Evolutionary conservation across 192 early-diverging fungal genomes (phyloP).

Genomic region (Spinellus fusiger): DNA sequence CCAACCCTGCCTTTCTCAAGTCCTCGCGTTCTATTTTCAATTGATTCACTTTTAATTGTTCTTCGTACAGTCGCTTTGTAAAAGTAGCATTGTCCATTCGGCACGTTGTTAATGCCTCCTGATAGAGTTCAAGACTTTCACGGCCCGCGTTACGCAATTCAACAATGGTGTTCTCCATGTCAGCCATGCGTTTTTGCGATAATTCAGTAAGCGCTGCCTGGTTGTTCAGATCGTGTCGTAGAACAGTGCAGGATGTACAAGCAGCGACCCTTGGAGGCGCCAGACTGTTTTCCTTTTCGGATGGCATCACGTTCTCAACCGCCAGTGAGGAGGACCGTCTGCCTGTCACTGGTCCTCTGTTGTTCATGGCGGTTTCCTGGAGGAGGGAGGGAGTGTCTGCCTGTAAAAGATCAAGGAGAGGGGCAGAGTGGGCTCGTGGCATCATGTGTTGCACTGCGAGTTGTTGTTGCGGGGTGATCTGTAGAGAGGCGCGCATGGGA

Average conservation of each 20-base stretch:
- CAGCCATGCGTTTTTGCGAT: neutral
- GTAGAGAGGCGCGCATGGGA: too few species aligned
- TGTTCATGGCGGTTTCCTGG: neutral
- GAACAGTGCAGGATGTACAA: neutral
- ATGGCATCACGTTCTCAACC: neutral
- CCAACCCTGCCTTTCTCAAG: conserved; percentile 27
- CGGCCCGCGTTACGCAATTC: conserved; percentile 25
- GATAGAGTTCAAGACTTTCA: conserved; percentile 30
- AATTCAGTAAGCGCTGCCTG: neutral
- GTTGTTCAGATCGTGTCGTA: neutral
- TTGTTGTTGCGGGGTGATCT: neutral
- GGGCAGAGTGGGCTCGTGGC: neutral
- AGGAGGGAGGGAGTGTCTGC: neutral
- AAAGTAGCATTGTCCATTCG: conserved; percentile 7
- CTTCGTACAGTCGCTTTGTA: neutral
- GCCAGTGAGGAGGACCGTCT: too few species aligned
- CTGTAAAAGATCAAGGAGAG: neutral
- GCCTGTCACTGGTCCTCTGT: too few species aligned
- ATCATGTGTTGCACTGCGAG: neutral
- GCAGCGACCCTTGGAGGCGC: neutral
- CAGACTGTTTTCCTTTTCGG: neutral
- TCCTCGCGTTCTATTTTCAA: conserved; percentile 21
- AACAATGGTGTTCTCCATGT: conserved; percentile 13
- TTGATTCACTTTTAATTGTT: neutral
- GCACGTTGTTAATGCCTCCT: conserved; percentile 10